A percentile compares a stretch with the other conserved stretches of the same genome.
These are phyloP conservation scores for Cucurbita maxima DNA, from an alignment of 306 rosid species.

Conservation along the genomic window DNA sequence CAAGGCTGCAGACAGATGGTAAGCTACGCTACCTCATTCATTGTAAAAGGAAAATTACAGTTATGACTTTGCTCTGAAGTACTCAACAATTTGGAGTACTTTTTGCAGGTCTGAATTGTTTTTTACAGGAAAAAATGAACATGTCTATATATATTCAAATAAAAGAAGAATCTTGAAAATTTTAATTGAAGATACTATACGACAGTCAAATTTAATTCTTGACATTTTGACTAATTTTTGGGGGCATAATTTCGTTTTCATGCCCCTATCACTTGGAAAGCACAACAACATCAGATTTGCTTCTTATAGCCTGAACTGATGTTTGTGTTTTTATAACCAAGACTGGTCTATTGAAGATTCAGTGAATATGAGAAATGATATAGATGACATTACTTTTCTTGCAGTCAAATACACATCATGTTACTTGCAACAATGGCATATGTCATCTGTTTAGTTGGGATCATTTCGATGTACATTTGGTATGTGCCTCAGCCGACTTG, in stretches of 20 bases:
- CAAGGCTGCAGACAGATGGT: conserved; percentile 74
- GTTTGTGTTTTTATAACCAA: not conserved
- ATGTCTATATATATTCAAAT: not conserved
- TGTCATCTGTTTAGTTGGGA: conserved; percentile 63
- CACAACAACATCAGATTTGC: not conserved
- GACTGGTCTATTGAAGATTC: not conserved
- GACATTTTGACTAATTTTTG: not conserved
- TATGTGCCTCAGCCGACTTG: conserved; percentile 78
- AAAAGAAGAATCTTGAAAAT: not conserved
- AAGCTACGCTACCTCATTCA: conserved; percentile 8
- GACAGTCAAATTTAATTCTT: not conserved
- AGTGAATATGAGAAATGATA: not conserved
- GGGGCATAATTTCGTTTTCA: not conserved
- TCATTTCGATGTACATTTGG: conserved; percentile 83
- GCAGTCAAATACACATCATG: conserved; percentile 79
- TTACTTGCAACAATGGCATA: conserved; percentile 53
- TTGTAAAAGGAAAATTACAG: not conserved
- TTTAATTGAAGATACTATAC: not conserved
- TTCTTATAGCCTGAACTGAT: not conserved
- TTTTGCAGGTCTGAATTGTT: not conserved
- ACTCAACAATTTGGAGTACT: not conserved
- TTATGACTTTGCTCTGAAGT: not conserved
- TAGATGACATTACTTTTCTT: not conserved
- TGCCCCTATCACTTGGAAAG: not conserved
- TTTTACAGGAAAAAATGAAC: not conserved